Base-by-base conservation (phyloP, 1,284 basidiomycete genomes). In the Cutaneotrichosporon spelunceum region DNA sequence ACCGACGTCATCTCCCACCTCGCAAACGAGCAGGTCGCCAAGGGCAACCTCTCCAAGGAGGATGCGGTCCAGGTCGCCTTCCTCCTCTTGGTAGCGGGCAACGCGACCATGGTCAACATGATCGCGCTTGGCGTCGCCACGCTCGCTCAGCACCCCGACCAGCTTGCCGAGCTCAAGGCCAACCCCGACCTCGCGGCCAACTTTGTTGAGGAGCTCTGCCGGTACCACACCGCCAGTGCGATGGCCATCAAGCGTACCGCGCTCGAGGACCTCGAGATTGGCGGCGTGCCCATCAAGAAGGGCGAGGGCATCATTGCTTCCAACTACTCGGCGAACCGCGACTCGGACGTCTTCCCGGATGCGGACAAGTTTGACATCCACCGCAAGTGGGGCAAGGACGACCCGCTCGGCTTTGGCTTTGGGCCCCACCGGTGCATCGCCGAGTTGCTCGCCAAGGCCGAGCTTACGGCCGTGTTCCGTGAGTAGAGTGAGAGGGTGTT, bases 81-180 rank as follows among this genome's bases (percentile, higher is more conserved):
- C 60, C 60, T 62, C 45, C 56, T 62, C 34, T 56, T 62, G 42
- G 60, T 62, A 14, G 60, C 60, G 9, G 60, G 60, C 16, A 62
- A 62, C 36, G 60, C 60, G 10, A 62, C 60, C 16, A 62, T 62
- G 60, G 60, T 62, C 19, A 62, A 62, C 60, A 62, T 62, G 60
- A 58, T 62, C 21, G 60, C 45, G 3, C 60, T 62, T 7, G 60
- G 60, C 21, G 60, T 62, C 5, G 60, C 56, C 6, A 62, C 60
- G 14, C 60, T 62, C 10, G 56, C 56, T 3, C 34, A 62, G 36
- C 36, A 58, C 56, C 56, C 60, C 24, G 52, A 54, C 33, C 56
- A 57, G 56, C 53, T 57, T 21, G 60, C 42, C 27, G 52, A 11
- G 21, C 60, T 62, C 33, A 57, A 55, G 42, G 26, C 42, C 26